Percentiles rank a stretch among this genome's conserved stretches.
Conservation (phyloP, 192 early-diverging fungal genomes). For the Backusella macrospora region DNA sequence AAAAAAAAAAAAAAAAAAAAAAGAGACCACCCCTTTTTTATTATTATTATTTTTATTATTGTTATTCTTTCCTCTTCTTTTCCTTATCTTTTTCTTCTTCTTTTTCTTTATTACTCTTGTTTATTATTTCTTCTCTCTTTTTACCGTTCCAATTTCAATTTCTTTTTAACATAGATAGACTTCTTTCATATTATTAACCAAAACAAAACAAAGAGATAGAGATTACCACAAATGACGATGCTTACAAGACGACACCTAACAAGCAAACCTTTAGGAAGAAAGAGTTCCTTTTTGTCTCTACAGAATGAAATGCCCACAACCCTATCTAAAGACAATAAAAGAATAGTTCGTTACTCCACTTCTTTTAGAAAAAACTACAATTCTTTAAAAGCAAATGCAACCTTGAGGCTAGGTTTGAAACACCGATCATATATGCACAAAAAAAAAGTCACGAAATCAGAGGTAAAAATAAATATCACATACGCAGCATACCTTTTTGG, state of each 20-base stretch:
- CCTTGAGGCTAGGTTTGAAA: slow-evolving; percentile 6
- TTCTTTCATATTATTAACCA: background rate
- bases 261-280: background rate
- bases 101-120: background rate
- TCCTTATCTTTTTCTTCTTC: background rate
- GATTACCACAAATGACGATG: background rate
- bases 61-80: background rate
- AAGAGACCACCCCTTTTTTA: background rate
- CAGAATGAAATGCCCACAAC: background rate
- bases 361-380: slow-evolving; percentile 5
- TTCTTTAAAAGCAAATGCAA: background rate
- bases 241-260: slow-evolving; percentile 1
- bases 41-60: no score
- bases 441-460: background rate
- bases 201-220: background rate
- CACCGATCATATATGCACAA: background rate
- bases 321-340: no score
- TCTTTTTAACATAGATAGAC: no score
- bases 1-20: no score
- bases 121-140: background rate
- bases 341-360: background rate
- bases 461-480: no score
- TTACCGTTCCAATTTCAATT: background rate
- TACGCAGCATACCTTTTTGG: no score
- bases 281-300: background rate